Percentiles rank a stretch among this genome's conserved stretches.
Evolutionary conservation across 2,329 filamentous ascomycete species (phyloP).

Genomic region (Monilinia fructigena): DNA sequence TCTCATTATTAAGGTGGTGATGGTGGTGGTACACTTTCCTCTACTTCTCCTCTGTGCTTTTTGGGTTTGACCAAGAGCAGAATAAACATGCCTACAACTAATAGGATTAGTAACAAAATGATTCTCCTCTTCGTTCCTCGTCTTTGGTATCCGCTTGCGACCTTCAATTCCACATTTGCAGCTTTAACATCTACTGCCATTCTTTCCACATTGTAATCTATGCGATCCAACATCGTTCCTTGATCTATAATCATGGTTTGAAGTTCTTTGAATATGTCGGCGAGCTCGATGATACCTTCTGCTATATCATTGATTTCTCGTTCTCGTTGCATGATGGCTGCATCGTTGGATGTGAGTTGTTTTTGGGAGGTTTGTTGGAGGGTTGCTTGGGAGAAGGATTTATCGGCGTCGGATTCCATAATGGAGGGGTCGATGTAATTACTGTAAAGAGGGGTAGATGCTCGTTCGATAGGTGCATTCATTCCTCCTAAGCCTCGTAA

Average conservation of each 20-base stretch:
- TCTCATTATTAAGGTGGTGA: constrained; percentile 22
- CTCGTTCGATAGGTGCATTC: constrained; percentile 53
- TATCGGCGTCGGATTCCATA: constrained; percentile 90
- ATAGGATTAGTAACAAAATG: constrained; percentile 79
- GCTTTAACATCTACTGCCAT: constrained; percentile 93
- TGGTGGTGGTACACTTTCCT: constrained; percentile 36
- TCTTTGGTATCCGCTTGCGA: constrained; percentile 86
- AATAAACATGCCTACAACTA: constrained; percentile 86
- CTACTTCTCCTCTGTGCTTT: constrained; percentile 29
- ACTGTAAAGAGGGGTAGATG: constrained; percentile 50
- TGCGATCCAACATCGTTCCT: constrained; percentile 86
- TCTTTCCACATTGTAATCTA: constrained; percentile 96
- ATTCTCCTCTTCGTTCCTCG: constrained; percentile 88
- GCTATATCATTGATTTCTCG: constrained; percentile 97
- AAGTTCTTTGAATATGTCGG: constrained; percentile 93
- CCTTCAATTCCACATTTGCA: constrained; percentile 86
- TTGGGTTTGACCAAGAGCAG: constrained; percentile 68
- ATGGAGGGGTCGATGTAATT: constrained; percentile 81
- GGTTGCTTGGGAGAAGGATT: constrained; percentile 85
- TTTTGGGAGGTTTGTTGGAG: constrained; percentile 71
- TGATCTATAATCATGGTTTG: constrained; percentile 95
- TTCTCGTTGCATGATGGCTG: constrained; percentile 85
- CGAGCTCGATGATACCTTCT: constrained; percentile 94
- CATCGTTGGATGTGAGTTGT: constrained; percentile 72
- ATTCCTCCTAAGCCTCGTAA: constrained; percentile 69